phyloP scores from a whole-genome alignment of 352 stramenopile genomes.

The Peronospora destructor region DNA sequence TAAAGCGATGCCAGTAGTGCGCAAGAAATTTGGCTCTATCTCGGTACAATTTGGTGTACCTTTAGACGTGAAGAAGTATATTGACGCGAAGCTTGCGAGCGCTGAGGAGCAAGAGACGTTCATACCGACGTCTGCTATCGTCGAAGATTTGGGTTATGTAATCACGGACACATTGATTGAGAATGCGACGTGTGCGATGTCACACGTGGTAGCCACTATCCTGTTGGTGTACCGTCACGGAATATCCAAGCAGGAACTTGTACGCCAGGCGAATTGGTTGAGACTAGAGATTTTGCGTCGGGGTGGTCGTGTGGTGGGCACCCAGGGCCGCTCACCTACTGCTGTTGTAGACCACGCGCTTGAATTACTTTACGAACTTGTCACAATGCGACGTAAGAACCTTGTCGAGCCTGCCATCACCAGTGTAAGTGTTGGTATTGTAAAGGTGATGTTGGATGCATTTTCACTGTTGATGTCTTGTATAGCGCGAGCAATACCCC shows the following conservation, averaged over 20 bases:
- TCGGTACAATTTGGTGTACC: slow-evolving; percentile 69
- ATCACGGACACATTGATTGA: slow-evolving; percentile 69
- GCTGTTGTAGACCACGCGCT: slow-evolving; percentile 63
- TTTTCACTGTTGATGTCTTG: slow-evolving; percentile 12
- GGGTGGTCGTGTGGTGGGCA: slow-evolving; percentile 62
- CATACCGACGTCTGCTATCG: slow-evolving; percentile 32
- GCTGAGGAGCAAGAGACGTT: slow-evolving; percentile 30
- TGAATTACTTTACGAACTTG: slow-evolving; percentile 58
- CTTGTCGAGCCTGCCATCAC: slow-evolving; percentile 74
- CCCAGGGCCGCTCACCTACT: slow-evolving; percentile 57
- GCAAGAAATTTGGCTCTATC: slow-evolving; percentile 78
- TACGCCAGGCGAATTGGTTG: slow-evolving; percentile 70
- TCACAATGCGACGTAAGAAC: slow-evolving; percentile 65
- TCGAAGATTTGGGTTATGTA: slow-evolving; percentile 62
- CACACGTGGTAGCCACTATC: slow-evolving; percentile 65
- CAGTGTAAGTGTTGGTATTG: slow-evolving; percentile 32
- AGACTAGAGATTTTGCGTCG: slow-evolving; percentile 60
- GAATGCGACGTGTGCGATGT: slow-evolving; percentile 63
- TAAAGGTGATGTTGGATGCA: slow-evolving; percentile 1
- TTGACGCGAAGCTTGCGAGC: slow-evolving; percentile 21
- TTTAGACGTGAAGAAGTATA: slow-evolving; percentile 59
- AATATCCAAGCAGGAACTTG: slow-evolving; percentile 62
- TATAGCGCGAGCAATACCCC: slow-evolving; percentile 65
- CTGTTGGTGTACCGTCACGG: slow-evolving; percentile 75
- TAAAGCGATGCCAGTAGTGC: slow-evolving; percentile 58